Percentiles rank a stretch among this genome's conserved stretches.
Evolutionary conservation across 352 stramenopile genomes (phyloP).

Genomic region (Blastocystis sp.): DNA sequence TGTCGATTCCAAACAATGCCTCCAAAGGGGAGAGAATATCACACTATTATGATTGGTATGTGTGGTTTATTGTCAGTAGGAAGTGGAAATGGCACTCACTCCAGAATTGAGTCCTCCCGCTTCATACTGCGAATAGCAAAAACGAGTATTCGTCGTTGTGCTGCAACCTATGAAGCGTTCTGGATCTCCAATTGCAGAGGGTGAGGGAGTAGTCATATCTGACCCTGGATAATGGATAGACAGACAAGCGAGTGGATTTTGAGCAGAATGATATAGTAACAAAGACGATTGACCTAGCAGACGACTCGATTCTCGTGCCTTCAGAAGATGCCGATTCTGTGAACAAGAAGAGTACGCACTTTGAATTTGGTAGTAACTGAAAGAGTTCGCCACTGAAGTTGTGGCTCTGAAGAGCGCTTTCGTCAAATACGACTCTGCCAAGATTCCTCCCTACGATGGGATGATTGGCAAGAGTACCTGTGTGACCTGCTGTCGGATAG

Average conservation of each 20-base stretch:
- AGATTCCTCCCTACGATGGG: conserved; percentile 34
- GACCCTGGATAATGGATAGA: not conserved
- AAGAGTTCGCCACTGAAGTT: not conserved
- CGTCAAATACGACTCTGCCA: conserved; percentile 17
- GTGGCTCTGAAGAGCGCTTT: conserved; percentile 14
- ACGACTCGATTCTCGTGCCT: conserved; percentile 16
- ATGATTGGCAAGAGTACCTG: not conserved
- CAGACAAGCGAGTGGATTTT: not conserved
- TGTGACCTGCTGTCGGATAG: not conserved
- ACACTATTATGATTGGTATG: no score
- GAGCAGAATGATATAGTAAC: not conserved
- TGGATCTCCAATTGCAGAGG: not conserved
- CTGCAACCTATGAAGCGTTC: not conserved
- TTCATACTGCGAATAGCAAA: not conserved
- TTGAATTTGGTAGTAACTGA: not conserved
- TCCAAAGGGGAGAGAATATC: no score
- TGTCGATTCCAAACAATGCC: no score
- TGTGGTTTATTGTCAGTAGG: no score
- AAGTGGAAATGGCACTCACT: no score
- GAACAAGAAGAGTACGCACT: not conserved
- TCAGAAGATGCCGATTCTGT: not conserved
- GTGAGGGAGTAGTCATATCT: not conserved
- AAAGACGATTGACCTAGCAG: conserved; percentile 4
- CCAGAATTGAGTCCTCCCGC: not conserved
- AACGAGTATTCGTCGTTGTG: no score